Evolutionary conservation across 257 asterid species (phyloP), one percentile per base, ranked within the genome.

Genomic region (Plantago major): DNA sequence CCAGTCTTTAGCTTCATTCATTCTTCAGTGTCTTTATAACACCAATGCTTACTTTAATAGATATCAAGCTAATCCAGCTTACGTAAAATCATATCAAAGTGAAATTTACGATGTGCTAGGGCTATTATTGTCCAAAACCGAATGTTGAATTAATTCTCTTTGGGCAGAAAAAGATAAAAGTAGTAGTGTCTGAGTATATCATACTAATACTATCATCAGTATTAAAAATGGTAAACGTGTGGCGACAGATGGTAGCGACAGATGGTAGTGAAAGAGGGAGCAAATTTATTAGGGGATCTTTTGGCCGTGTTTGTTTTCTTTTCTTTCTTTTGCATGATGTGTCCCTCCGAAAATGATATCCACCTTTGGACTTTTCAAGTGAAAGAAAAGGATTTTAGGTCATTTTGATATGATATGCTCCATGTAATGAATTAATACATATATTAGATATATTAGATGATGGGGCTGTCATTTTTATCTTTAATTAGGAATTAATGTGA

Each of bases 231-330:
- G 3, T 14, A 14, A 52, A 0, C 57, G 40, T 52, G 57, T 19
- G 15, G 57, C 40, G 40, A 51, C 56, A 18, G 37, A n/a, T n/a
- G n/a, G n/a, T n/a, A 5, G 5, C 37, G 5, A 5, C 3, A 3
- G 37, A 30, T 5, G 37, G 33, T 50, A 58, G 45, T 15, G 47
- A 55, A 11, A 49, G 64, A 56, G 13, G 64, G 10, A 47, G 13
- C 6, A 4, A 50, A 46, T 59, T 22, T 22, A 22, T 22, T 2
- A 22, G 26, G 58, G 70, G 19, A 6, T 51, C 58, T 56, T 33
- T 51, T 43, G 51, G 46, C 55, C 44, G 17, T 57, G 18, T 64
- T 71, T 52, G 67, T 17, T 65, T 63, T 65, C 9, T 52, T 18
- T 73, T 58, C 40, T 33, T 33, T 33, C 40, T 33, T 33, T 5